Evolutionary conservation across 208 protist genomes (phyloP), one percentile per base, ranked within the genome.

Genomic region (Leishmania gerbilli): DNA sequence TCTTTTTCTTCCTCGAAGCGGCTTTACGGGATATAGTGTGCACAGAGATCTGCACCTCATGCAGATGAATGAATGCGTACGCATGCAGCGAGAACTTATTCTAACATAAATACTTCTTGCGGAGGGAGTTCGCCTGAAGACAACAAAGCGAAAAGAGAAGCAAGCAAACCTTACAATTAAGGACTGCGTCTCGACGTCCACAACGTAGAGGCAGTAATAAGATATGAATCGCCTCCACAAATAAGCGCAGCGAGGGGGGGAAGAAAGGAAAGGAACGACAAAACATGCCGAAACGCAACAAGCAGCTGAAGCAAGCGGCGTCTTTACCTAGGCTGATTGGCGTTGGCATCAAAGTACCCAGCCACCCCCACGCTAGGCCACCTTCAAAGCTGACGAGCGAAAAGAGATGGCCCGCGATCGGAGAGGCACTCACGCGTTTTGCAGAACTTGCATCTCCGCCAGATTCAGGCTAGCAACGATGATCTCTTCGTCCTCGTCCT

Each of bases 401-500:
- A 34, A 74, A 80, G 40, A 79, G 51, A 60, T n/a, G 34, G 4
- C 47, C 49, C 7, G 7, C 31, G 49, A 76, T 62, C 4, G 4
- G 74, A 64, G 56, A 77, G n/a, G 40, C 55, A 24, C 24, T 77
- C 55, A 77, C 34, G 21, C 37, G 11, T 49, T 13, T 64, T 65
- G 56, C 34, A 49, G 9, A 49, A 9, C 34, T 34, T 42, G 31
- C 77, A 85, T 85, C 53, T 40, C 24, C 31, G 62, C 71, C 1
- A 80, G 72, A 21, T 85, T 85, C 64, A 85, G 68, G 31, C 83
- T 85, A 40, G 82, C 87, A 9, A 88, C 84, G 79, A 90, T 88
- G 37, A 83, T 60, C 58, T 90, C 87, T 71, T 87, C 86, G 51
- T 89, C 84, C 6, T 89, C 77, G 9, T 88, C 90, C 17, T 89